Evolutionary conservation across 257 asterid genomes (phyloP).

Genomic region (Coffea eugenioides): DNA sequence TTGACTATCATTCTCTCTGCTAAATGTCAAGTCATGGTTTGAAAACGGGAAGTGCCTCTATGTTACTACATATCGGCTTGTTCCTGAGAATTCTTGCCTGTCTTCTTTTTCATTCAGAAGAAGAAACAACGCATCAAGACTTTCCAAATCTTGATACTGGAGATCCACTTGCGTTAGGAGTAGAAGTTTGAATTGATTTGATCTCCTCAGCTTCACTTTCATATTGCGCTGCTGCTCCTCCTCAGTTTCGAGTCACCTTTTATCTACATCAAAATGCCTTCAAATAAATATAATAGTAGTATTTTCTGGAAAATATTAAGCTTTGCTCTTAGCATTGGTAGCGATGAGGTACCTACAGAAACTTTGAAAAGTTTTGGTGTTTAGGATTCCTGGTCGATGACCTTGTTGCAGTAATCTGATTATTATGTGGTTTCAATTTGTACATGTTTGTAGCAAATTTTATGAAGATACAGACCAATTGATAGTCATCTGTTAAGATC

Average conservation of each 20-base stretch:
- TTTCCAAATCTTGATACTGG: background rate
- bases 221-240: background rate
- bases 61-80: background rate
- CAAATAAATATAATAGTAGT: slow-evolving; percentile 3
- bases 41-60: background rate
- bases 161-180: background rate
- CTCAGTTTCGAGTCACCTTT: background rate
- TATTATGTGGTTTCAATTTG: background rate
- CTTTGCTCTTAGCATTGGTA: background rate
- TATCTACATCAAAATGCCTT: background rate
- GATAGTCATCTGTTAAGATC: background rate
- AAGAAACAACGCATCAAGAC: background rate
- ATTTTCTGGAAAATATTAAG: background rate
- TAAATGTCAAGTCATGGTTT: background rate
- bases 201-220: background rate
- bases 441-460: background rate
- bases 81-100: background rate
- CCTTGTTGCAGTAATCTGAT: background rate
- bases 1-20: background rate
- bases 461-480: background rate
- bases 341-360: background rate
- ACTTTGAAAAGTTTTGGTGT: slow-evolving; percentile 3
- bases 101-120: background rate
- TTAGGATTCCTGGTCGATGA: background rate
- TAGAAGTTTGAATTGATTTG: background rate